Evolutionary conservation across 306 rosid genomes (phyloP), one percentile per base, ranked within the genome.

Genomic region (Corylus avellana): DNA sequence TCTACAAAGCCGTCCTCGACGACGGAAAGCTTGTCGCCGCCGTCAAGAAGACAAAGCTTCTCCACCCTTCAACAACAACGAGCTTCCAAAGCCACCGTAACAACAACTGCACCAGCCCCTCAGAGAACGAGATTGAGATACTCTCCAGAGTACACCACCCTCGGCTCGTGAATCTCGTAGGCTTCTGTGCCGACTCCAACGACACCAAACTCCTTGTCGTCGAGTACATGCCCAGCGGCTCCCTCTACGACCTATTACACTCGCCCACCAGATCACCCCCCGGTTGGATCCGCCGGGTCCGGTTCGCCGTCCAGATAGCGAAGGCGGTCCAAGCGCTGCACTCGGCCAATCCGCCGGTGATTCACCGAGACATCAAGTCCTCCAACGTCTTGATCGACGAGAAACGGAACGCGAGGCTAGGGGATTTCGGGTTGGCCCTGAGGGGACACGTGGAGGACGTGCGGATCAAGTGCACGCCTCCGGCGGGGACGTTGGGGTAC

Each of bases 401-500:
- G 8, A 59, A 83, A 0, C 42, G 89, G 77, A 82, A 79, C 62
- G 98, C 98, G 0, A 75, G 98, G 78, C 90, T 94, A 75, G 93
- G 97, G 0, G 98, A 94, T 76, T 91, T 94, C 22, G 98, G 98
- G 0, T 67, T 94, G 20, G 97, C 98, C 0, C 64, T 94, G 0
- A 86, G 97, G 39, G 97, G 97, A 77, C 90, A 91, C 90, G 91
- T 94, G 89, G 97, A 92, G 77, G 98, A 94, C 77, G 94, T 94
- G 8, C 93, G 91, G 3, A 81, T 91, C 0, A 91, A 83, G 86
- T 91, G 92, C 71, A 92, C 97, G 3, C 97, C 97, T 0, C 98
- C 98, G 22, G 97, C 98, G 63, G 98, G 98, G 17, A 94, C 98
- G 68, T 81, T 94, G 61, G 98, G 98, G 2, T 94, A 94, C 25